These are phyloP conservation scores for Penicillium chermesinum DNA, from an alignment of 495 filamentous ascomycete species.

Conservation along the genomic window DNA sequence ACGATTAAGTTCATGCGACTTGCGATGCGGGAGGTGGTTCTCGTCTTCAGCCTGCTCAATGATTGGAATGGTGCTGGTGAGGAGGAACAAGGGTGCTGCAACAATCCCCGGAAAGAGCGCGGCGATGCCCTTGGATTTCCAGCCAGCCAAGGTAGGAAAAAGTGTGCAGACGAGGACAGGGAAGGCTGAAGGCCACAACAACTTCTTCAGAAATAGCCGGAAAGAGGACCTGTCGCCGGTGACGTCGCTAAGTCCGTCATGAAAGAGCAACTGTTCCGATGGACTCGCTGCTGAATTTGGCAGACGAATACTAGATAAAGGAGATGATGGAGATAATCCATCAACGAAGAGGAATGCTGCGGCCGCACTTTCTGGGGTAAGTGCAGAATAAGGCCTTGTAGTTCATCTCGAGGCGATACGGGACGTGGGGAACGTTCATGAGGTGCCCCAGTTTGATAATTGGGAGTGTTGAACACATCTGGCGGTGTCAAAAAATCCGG, in stretches of 20 bases:
- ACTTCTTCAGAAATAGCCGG: slow-evolving; percentile 31
- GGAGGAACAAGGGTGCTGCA: slow-evolving; percentile 80
- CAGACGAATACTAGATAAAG: slow-evolving; percentile 49
- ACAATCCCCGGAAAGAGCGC: slow-evolving; percentile 75
- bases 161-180: slow-evolving; percentile 71
- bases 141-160: slow-evolving; percentile 82
- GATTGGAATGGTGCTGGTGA: slow-evolving; percentile 87
- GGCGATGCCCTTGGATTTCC: slow-evolving; percentile 69
- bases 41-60: slow-evolving; percentile 66
- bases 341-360: slow-evolving; percentile 52
- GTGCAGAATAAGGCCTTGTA: slow-evolving; percentile 8
- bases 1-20: no score
- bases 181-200: slow-evolving; percentile 71
- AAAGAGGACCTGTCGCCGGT: slow-evolving; percentile 9
- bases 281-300: slow-evolving; percentile 46
- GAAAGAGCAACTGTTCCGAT: slow-evolving; percentile 36
- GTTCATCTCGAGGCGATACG: slow-evolving; percentile 29
- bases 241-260: slow-evolving; percentile 23
- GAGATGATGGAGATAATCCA: slow-evolving; percentile 34
- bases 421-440: slow-evolving; percentile 25
- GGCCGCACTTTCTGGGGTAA: slow-evolving; percentile 29
- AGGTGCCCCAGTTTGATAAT: slow-evolving; percentile 25
- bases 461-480: slow-evolving; percentile 31
- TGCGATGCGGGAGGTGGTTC: slow-evolving; percentile 15
- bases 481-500: slow-evolving; percentile 35